phyloP scores from a whole-genome alignment of 805 yeast species.

The Dipodascopsis uninucleata region DNA sequence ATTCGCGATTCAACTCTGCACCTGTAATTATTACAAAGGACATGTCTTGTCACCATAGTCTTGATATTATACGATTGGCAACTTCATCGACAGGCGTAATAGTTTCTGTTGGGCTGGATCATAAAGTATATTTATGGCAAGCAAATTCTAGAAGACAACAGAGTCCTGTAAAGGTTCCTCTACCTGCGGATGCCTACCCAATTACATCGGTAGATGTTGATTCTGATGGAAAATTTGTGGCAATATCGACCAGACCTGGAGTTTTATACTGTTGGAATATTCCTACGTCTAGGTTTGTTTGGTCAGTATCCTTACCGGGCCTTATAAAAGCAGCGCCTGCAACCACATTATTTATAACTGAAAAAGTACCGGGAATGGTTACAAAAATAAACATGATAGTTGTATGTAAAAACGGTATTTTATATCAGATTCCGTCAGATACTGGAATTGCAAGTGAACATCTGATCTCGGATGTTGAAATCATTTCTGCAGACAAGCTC shows the following conservation, averaged over 20 bases:
- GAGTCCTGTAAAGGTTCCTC: conserved; percentile 27
- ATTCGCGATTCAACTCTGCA: conserved; percentile 29
- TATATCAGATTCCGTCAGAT: conserved; percentile 20
- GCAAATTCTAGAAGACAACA: conserved; percentile 23
- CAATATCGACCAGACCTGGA: conserved; percentile 16
- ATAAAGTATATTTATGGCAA: conserved; percentile 65
- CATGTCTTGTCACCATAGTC: conserved; percentile 50
- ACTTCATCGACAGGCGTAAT: conserved; percentile 60
- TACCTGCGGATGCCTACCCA: conserved; percentile 33
- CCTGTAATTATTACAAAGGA: conserved; percentile 38
- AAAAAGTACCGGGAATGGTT: conserved; percentile 23
- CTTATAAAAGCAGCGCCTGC: conserved; percentile 17
- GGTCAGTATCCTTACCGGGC: conserved; percentile 20
- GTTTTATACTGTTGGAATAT: conserved; percentile 22
- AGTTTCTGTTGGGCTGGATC: conserved; percentile 71
- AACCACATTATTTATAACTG: conserved; percentile 18
- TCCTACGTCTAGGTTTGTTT: conserved; percentile 24
- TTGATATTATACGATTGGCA: conserved; percentile 61
- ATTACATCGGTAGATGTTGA: conserved; percentile 27
- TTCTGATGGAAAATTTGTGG: conserved; percentile 21
- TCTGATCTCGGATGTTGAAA: conserved; percentile 26
- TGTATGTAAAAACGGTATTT: conserved; percentile 26
- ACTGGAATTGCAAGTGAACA: conserved; percentile 31
- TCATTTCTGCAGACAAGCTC: conserved; percentile 55
- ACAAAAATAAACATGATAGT: conserved; percentile 26